Percentiles rank a stretch among this genome's conserved stretches.
Evolutionary conservation across 495 filamentous ascomycete genomes (phyloP).

Genomic region (Penicillium riverlandense): DNA sequence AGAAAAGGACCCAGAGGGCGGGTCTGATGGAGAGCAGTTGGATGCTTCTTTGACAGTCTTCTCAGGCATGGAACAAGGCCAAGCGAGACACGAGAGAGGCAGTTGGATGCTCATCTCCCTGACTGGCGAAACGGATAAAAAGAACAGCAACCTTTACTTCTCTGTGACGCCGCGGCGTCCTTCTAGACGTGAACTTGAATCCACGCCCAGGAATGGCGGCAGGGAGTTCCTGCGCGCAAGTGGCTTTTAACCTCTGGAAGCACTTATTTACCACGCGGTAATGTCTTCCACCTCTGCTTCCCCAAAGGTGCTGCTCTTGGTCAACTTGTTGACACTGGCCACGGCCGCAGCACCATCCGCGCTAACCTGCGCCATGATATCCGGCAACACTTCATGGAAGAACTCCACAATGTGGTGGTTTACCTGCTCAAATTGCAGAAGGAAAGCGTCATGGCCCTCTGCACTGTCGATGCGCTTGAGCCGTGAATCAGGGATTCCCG

Average conservation of each 20-base stretch:
- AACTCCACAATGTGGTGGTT: constrained; percentile 83
- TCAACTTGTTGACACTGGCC: constrained; percentile 40
- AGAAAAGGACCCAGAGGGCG: constrained; percentile 24
- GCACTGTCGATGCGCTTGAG: constrained; percentile 83
- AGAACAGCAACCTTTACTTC: constrained; percentile 37
- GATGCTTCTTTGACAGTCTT: constrained; percentile 45
- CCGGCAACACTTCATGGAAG: constrained; percentile 70
- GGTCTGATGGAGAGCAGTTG: constrained; percentile 44
- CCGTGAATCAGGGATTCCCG: constrained; percentile 68
- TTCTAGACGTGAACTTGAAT: constrained; percentile 5
- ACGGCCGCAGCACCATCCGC: constrained; percentile 28
- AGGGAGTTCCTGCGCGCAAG: constrained; percentile 28
- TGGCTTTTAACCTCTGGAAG: neutral
- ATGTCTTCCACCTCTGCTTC: constrained; percentile 97
- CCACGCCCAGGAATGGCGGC: constrained; percentile 12
- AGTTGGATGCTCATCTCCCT: constrained; percentile 45
- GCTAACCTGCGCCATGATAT: constrained; percentile 67
- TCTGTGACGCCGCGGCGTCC: constrained; percentile 16
- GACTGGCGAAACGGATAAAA: constrained; percentile 37
- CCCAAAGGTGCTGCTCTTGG: constrained; percentile 83
- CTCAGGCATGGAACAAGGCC: constrained; percentile 19
- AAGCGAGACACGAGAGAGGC: constrained; percentile 33
- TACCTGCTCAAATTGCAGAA: constrained; percentile 95
- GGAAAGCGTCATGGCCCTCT: constrained; percentile 93
- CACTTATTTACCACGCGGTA: constrained; percentile 69